These are phyloP conservation scores for Spinellus fusiger DNA, from an alignment of 192 early-diverging fungal genomes.

Conservation along the genomic window DNA sequence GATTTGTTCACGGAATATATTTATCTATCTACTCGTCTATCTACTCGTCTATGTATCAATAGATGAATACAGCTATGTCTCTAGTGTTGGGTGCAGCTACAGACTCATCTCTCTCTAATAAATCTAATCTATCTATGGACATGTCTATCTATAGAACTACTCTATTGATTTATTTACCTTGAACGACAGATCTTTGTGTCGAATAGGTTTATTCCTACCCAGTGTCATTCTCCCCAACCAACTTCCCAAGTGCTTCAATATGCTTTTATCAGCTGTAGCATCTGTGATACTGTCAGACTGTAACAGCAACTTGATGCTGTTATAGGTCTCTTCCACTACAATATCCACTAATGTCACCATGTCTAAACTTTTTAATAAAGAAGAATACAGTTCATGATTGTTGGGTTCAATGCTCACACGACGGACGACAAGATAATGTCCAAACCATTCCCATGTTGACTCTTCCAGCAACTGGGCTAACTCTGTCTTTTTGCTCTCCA, in stretches of 20 bases:
- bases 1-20: no score
- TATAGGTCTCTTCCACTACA: constrained; percentile 84
- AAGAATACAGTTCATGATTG: constrained; percentile 84
- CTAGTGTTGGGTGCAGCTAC: neutral
- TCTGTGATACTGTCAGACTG: constrained; percentile 87
- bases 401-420: constrained; percentile 94
- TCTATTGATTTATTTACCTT: constrained; percentile 45
- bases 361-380: constrained; percentile 73
- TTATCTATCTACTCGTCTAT: no score
- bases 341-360: constrained; percentile 55
- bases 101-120: neutral
- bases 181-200: constrained; percentile 90
- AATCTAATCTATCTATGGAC: neutral
- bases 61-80: no score
- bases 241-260: constrained; percentile 91
- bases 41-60: no score
- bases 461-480: constrained; percentile 70
- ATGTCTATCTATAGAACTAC: neutral
- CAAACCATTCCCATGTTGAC: constrained; percentile 79
- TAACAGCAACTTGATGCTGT: constrained; percentile 77
- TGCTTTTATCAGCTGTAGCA: constrained; percentile 76
- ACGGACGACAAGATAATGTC: constrained; percentile 90
- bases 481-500: constrained; percentile 70
- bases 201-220: constrained; percentile 87
- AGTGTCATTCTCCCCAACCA: constrained; percentile 95